phyloP scores from a whole-genome alignment of 805 yeast genomes.

The Middelhovenomyces tepae region DNA sequence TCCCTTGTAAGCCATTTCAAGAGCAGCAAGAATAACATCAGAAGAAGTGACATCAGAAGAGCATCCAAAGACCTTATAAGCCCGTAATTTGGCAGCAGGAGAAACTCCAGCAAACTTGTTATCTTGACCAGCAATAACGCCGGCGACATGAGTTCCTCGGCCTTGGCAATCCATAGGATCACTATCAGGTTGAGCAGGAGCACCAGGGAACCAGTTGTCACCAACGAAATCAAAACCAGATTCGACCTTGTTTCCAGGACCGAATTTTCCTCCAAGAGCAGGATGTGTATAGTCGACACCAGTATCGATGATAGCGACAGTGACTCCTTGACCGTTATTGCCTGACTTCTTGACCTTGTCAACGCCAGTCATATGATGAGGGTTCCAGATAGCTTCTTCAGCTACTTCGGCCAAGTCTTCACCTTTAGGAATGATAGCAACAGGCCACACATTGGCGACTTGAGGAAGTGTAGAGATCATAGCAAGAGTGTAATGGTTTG shows the following conservation, averaged over 20 bases:
- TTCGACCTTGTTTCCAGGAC: slow-evolving; percentile 13
- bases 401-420: slow-evolving; percentile 1
- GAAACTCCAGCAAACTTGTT: slow-evolving; percentile 15
- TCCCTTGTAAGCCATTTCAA: slow-evolving; percentile 11
- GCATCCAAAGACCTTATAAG: slow-evolving; percentile 18
- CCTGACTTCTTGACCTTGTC: not conserved
- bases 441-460: slow-evolving; percentile 3
- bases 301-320: slow-evolving; percentile 15
- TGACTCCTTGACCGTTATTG: slow-evolving; percentile 11
- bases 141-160: slow-evolving; percentile 22
- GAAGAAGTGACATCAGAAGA: slow-evolving; percentile 12
- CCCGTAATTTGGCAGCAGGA: slow-evolving; percentile 16
- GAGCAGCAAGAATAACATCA: slow-evolving; percentile 11
- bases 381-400: not conserved
- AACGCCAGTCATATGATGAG: slow-evolving; percentile 3
- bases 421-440: too few species aligned
- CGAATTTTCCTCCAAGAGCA: slow-evolving; percentile 20
- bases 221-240: slow-evolving; percentile 14
- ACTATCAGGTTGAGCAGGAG: not conserved
- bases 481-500: too few species aligned
- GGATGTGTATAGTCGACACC: slow-evolving; percentile 15
- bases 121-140: slow-evolving; percentile 16
- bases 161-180: slow-evolving; percentile 16
- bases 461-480: slow-evolving; percentile 1
- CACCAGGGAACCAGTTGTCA: not conserved